A percentile compares a stretch with the other conserved stretches of the same genome.
Evolutionary conservation across 2,329 filamentous ascomycete species (phyloP).

Genomic region (Fragosphaeria purpurea): DNA sequence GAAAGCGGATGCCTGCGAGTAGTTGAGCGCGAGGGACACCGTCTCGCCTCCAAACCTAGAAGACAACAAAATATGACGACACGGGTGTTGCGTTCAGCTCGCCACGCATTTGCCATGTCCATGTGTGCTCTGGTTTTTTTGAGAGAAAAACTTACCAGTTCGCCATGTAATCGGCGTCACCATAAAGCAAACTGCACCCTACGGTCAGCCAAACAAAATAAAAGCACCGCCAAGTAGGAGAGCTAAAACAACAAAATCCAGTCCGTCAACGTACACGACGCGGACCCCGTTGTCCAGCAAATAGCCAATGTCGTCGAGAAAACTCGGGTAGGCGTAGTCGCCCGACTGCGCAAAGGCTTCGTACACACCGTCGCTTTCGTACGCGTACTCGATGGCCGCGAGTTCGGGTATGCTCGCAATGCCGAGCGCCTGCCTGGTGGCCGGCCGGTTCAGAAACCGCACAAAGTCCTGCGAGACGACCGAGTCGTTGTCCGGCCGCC

Average conservation of each 20-base stretch:
- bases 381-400: conserved; percentile 36
- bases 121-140: no score
- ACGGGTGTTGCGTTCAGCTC: neutral
- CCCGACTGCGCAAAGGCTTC: conserved; percentile 18
- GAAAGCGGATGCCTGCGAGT: conserved; percentile 31
- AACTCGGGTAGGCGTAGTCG: conserved; percentile 34
- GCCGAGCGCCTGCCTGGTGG: conserved; percentile 44
- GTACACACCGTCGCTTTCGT: conserved; percentile 23
- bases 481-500: conserved; percentile 38
- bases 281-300: conserved; percentile 42
- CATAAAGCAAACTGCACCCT: conserved; percentile 43
- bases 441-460: conserved; percentile 46
- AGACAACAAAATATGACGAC: neutral
- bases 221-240: no score
- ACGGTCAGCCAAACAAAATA: neutral
- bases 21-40: conserved; percentile 44
- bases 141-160: conserved; percentile 27
- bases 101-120: no score
- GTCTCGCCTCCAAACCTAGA: conserved; percentile 48
- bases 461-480: conserved; percentile 46
- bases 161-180: conserved; percentile 34
- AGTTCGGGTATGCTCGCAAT: conserved; percentile 25
- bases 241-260: no score
- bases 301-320: conserved; percentile 32
- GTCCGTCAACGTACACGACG: conserved; percentile 24